Conservation (phyloP, 2,329 filamentous ascomycete genomes). For the Cladosporium sp. region DNA sequence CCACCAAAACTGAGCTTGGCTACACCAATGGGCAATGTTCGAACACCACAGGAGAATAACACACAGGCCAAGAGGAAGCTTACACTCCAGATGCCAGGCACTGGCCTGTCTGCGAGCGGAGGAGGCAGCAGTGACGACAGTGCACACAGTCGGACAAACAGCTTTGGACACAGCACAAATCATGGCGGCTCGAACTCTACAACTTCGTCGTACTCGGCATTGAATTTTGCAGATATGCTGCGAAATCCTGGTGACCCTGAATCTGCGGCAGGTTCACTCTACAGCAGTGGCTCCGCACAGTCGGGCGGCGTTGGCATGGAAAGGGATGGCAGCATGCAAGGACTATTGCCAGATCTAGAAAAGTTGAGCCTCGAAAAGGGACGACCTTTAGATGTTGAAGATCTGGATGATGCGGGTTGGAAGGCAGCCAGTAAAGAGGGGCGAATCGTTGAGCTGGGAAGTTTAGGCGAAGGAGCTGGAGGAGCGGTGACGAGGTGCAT, state of each 20-base stretch:
- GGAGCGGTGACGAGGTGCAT: conserved; percentile 90
- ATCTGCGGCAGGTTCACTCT: conserved; percentile 80
- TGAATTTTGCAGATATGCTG: conserved; percentile 74
- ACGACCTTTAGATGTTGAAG: conserved; percentile 81
- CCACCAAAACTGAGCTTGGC: conserved; percentile 79
- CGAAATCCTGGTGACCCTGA: conserved; percentile 67
- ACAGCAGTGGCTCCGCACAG: conserved; percentile 38
- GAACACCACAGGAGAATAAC: conserved; percentile 60
- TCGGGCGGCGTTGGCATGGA: conserved; percentile 67
- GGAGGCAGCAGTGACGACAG: conserved; percentile 69
- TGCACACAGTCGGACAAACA: conserved; percentile 76
- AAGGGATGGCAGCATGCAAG: conserved; percentile 73
- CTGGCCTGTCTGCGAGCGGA: conserved; percentile 62
- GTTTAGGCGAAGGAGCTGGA: conserved; percentile 88
- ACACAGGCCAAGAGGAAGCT: conserved; percentile 46
- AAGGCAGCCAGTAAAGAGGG: conserved; percentile 85
- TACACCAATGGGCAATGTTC: conserved; percentile 79
- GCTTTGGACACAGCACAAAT: conserved; percentile 70
- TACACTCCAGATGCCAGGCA: conserved; percentile 47
- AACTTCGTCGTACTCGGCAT: conserved; percentile 77
- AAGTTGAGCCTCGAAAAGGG: conserved; percentile 78
- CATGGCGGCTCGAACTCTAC: conserved; percentile 80
- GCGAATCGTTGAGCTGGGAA: conserved; percentile 81
- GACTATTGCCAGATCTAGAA: conserved; percentile 71
- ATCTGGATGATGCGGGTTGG: conserved; percentile 93